Evolutionary conservation across 768 basidiomycete genomes (phyloP), one percentile per base, ranked within the genome.

Genomic region (Suillus weaverae): DNA sequence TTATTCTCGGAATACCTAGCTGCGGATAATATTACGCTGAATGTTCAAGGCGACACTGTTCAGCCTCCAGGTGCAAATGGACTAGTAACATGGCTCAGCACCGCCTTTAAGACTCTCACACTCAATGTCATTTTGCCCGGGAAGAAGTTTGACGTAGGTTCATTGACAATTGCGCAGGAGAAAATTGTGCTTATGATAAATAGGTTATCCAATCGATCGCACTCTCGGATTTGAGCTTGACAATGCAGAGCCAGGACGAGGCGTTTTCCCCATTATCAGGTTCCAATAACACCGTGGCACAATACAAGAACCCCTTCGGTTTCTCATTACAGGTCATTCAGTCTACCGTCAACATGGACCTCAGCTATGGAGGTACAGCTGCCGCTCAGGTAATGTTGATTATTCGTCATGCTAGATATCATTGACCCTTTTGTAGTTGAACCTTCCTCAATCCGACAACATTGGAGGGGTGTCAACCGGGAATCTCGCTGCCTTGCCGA

Each of bases 291-390:
- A 86, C 86, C 0, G 62, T 86, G 4, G 87, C 86, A 18, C 76
- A 80, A 67, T 89, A 89, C 73, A 85, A 84, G 74, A 92, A 91
- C 74, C 90, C 90, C 1, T 91, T 91, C 71, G 90, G 90, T 4
- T 92, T 92, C 76, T 84, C 86, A 13, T 72, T 91, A 61, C 88
- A 90, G 69, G 87, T 89, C 30, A 73, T 86, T 13, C 79, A 84
- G 67, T 78, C 85, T 2, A 80, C 81, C 1, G 81, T 90, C 69
- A 81, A 82, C 30, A 83, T 91, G 67, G 79, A 79, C 55, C 74
- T 92, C 54, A 78, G 76, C 20, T 75, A 76, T 6, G 77, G 78
- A 26, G 86, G 87, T 5, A 71, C 78, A 33, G 76, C 86, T 63
- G 80, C 85, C 43, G 88, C 88, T 35, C 74, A 81, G 73, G 87